Evolutionary conservation across 2,329 filamentous ascomycete genomes (phyloP).

Genomic region (Sporothrix variecibatus): DNA sequence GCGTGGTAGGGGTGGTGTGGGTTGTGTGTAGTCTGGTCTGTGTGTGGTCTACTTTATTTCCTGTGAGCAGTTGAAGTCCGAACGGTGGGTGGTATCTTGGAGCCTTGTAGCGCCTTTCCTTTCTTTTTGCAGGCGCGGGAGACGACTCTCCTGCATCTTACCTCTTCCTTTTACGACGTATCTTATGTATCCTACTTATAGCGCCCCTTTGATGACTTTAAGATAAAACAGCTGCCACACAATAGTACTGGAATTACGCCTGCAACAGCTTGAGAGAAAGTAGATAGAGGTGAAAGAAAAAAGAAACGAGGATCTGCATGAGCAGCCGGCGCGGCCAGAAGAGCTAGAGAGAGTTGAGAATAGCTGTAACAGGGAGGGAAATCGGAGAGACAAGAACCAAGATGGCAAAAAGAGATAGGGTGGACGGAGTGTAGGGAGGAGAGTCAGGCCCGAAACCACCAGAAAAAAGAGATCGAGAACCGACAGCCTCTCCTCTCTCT

Average conservation of each 20-base stretch:
- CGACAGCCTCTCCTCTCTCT: neutral
- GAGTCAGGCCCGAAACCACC: neutral
- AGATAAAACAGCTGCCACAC: neutral
- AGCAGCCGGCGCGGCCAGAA: slow-evolving; percentile 1
- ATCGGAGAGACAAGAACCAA: neutral
- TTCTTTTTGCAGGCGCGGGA: neutral
- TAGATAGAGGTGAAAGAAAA: neutral
- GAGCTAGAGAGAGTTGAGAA: slow-evolving; percentile 11
- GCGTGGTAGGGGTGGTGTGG: slow-evolving; percentile 7
- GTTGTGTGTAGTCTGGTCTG: neutral
- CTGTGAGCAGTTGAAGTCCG: neutral
- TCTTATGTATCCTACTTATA: neutral
- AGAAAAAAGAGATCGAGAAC: neutral
- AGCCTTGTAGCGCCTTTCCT: neutral
- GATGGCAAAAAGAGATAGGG: neutral
- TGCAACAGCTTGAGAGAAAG: neutral
- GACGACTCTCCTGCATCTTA: slow-evolving; percentile 8
- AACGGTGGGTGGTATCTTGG: neutral
- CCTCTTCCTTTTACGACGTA: neutral
- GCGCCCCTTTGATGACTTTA: neutral
- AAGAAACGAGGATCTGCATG: slow-evolving; percentile 20
- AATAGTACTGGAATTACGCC: neutral
- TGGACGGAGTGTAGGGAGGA: neutral
- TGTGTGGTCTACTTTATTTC: neutral
- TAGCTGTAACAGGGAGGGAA: slow-evolving; percentile 11